These are phyloP conservation scores for Chlorociboria aeruginascens DNA, from an alignment of 495 filamentous ascomycete genomes.

Conservation along the genomic window DNA sequence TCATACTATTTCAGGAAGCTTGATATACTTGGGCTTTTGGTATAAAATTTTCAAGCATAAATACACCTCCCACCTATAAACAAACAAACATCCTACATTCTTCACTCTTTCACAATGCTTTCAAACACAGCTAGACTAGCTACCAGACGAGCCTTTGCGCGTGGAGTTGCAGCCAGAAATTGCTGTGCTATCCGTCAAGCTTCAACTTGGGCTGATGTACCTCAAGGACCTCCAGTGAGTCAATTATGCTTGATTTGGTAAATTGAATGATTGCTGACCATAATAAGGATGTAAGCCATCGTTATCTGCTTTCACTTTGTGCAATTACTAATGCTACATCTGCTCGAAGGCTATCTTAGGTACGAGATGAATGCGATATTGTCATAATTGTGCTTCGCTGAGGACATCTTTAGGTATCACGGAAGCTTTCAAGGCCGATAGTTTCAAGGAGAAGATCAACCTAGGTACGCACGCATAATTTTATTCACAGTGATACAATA, in stretches of 20 bases:
- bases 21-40: too few species aligned
- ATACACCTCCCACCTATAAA: too few species aligned
- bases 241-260: slow-evolving; percentile 6
- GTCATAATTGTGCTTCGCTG: slow-evolving; percentile 5
- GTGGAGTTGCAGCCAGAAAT: slow-evolving; percentile 33
- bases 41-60: too few species aligned
- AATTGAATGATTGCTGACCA: slow-evolving; percentile 23
- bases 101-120: slow-evolving; percentile 30
- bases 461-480: slow-evolving; percentile 45
- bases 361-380: slow-evolving; percentile 25
- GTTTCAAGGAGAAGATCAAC: slow-evolving; percentile 90
- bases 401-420: slow-evolving; percentile 61
- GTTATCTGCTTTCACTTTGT: background rate
- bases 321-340: slow-evolving; percentile 8
- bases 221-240: slow-evolving; percentile 88
- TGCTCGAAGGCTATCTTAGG: slow-evolving; percentile 59
- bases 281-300: slow-evolving; percentile 46
- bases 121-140: slow-evolving; percentile 43
- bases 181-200: slow-evolving; percentile 51
- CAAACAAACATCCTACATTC: background rate
- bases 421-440: slow-evolving; percentile 96
- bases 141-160: slow-evolving; percentile 39
- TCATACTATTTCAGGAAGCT: too few species aligned
- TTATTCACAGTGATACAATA: slow-evolving; percentile 16
- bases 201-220: slow-evolving; percentile 80